Evolutionary conservation across 805 yeast genomes (phyloP).

Genomic region (Candida verbasci): DNA sequence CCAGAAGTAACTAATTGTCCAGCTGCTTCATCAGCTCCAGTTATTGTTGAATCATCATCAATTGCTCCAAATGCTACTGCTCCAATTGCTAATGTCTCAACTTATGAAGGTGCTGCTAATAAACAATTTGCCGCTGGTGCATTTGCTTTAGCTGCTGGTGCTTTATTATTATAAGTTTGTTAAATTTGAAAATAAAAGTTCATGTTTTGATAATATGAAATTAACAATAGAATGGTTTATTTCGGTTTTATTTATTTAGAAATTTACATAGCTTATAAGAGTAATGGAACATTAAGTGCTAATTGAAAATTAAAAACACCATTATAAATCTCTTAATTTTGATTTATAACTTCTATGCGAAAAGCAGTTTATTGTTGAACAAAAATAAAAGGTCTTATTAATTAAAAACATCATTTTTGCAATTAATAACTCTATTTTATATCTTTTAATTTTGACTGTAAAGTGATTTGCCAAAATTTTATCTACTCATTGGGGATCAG

Average conservation of each 20-base stretch:
- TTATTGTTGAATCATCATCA: conserved; percentile 9
- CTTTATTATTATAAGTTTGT: conserved; percentile 48
- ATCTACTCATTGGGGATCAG: too few species aligned
- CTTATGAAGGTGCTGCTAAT: conserved; percentile 37
- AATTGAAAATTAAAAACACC: too few species aligned
- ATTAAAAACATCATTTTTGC: too few species aligned
- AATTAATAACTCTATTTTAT: too few species aligned
- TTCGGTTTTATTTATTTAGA: conserved; percentile 1
- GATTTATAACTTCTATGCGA: too few species aligned
- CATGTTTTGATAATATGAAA: conserved; percentile 2
- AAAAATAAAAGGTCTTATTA: too few species aligned
- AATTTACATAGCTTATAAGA: background rate
- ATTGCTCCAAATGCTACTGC: conserved; percentile 15
- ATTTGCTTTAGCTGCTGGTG: conserved; percentile 47
- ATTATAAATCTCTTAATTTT: too few species aligned
- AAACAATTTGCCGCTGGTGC: conserved; percentile 39
- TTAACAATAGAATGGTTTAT: background rate
- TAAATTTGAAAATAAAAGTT: too few species aligned
- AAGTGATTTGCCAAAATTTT: too few species aligned
- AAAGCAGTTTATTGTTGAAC: too few species aligned
- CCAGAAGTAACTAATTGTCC: conserved; percentile 44
- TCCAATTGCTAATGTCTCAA: conserved; percentile 25
- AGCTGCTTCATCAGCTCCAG: conserved; percentile 10
- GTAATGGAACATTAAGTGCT: too few species aligned
- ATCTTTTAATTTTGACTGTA: too few species aligned